Conservation (phyloP, 106 monocot species). For the Amphibolis antarctica region DNA sequence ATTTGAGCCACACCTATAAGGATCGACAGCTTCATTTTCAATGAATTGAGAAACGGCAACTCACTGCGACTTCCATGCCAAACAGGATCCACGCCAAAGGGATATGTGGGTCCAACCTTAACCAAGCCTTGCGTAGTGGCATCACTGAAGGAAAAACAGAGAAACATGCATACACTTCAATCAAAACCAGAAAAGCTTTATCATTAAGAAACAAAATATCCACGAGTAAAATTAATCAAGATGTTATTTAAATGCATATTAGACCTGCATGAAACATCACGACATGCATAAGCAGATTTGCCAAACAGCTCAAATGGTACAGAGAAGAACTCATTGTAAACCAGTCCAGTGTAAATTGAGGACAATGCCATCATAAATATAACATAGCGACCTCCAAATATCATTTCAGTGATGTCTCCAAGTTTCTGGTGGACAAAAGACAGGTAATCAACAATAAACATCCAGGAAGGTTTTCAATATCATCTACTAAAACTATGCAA, state of each 20-base stretch:
- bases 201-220: constrained; percentile 7
- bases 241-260: background rate
- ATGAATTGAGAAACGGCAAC: constrained; percentile 91
- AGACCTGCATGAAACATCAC: constrained; percentile 93
- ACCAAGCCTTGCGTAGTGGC: constrained; percentile 61
- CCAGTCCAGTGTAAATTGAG: constrained; percentile 94
- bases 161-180: background rate
- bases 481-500: too few species aligned
- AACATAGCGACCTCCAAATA: constrained; percentile 92
- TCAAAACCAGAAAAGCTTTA: background rate
- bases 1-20: constrained; percentile 96
- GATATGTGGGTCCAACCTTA: constrained; percentile 62
- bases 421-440: constrained; percentile 53
- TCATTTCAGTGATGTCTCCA: constrained; percentile 97
- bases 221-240: background rate
- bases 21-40: constrained; percentile 99
- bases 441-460: background rate
- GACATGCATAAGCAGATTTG: constrained; percentile 82
- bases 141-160: constrained; percentile 38
- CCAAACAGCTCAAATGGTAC: constrained; percentile 93
- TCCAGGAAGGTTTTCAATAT: too few species aligned
- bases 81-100: constrained; percentile 91
- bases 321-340: constrained; percentile 98
- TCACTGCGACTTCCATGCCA: constrained; percentile 96
- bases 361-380: constrained; percentile 89